Evolutionary conservation across 345 rosid genomes (phyloP).

Genomic region (Raphanus sativus): DNA sequence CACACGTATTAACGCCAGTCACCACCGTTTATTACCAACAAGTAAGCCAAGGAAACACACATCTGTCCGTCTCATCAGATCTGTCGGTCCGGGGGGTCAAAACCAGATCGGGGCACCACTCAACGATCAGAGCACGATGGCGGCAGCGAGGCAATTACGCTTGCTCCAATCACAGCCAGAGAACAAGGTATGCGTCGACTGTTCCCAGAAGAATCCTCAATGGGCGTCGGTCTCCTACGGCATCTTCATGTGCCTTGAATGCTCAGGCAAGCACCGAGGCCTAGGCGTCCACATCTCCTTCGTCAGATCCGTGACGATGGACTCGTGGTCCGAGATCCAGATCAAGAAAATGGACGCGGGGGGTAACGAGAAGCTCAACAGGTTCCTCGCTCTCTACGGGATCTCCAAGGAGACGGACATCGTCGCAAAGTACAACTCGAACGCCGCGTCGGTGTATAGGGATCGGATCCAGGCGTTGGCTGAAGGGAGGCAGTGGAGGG

Average conservation of each 20-base stretch:
- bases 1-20: background rate
- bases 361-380: conserved; percentile 78
- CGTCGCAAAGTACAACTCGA: conserved; percentile 73
- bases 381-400: conserved; percentile 68
- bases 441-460: conserved; percentile 77
- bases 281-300: conserved; percentile 98
- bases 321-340: conserved; percentile 99
- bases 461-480: conserved; percentile 87
- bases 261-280: conserved; percentile 99
- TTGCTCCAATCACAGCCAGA: conserved; percentile 79
- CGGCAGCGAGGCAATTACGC: conserved; percentile 78
- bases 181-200: conserved; percentile 93
- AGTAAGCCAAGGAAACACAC: background rate
- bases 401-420: conserved; percentile 78
- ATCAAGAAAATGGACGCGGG: conserved; percentile 95
- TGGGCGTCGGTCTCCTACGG: conserved; percentile 99
- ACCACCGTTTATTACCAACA: background rate
- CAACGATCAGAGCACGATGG: conserved; percentile 38
- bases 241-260: conserved; percentile 94
- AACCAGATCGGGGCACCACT: background rate
- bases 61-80: background rate
- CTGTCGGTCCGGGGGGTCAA: background rate
- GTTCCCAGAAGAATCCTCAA: conserved; percentile 96
- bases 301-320: conserved; percentile 99
- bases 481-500: conserved; percentile 82